Conservation (phyloP, 2,329 filamentous ascomycete genomes). For the Cordyceps militaris region DNA sequence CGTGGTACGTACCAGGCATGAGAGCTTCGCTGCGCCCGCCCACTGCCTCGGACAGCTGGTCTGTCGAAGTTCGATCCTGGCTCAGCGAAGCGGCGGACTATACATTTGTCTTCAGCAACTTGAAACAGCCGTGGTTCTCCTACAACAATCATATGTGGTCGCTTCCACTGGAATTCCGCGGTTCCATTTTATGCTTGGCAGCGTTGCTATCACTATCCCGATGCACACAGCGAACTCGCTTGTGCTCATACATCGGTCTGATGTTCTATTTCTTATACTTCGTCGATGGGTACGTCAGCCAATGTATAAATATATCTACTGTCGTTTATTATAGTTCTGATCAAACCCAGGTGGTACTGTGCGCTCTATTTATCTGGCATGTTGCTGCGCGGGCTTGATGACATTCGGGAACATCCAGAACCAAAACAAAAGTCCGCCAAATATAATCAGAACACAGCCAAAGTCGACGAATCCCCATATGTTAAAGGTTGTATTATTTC, state of each 20-base stretch:
- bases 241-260: slow-evolving; percentile 45
- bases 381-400: too few species aligned
- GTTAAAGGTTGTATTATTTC: too few species aligned
- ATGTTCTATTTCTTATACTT: slow-evolving; percentile 62
- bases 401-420: too few species aligned
- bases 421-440: slow-evolving; percentile 42
- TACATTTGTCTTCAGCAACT: slow-evolving; percentile 56
- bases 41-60: too few species aligned
- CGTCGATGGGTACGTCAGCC: slow-evolving; percentile 57
- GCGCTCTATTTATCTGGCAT: slow-evolving; percentile 55
- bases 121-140: slow-evolving; percentile 43
- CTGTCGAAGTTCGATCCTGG: too few species aligned
- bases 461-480: too few species aligned
- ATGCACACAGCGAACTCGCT: slow-evolving; percentile 45
- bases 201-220: slow-evolving; percentile 49
- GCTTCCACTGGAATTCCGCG: slow-evolving; percentile 56
- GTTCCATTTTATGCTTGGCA: slow-evolving; percentile 58
- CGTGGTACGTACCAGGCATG: slow-evolving; percentile 44
- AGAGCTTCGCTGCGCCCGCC: slow-evolving; percentile 30
- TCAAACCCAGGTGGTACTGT: slow-evolving; percentile 51
- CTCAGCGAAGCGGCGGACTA: slow-evolving; percentile 53
- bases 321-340: too few species aligned
- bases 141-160: slow-evolving; percentile 56
- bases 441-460: too few species aligned
- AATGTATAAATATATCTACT: too few species aligned